Base-by-base conservation (phyloP, 208 protist genomes). In the Crithidia bombi region DNA sequence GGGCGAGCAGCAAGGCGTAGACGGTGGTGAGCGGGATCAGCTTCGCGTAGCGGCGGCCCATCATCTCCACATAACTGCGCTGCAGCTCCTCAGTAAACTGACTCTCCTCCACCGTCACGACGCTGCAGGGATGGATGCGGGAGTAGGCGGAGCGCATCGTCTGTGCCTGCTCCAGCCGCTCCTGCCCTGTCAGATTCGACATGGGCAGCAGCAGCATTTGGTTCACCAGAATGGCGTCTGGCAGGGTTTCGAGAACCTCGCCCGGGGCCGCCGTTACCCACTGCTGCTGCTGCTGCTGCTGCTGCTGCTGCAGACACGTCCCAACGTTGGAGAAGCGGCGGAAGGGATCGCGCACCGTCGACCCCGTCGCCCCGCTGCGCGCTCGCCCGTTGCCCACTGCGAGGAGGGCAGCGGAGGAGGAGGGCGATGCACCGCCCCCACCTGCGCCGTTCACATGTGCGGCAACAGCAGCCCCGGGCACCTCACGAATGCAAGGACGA, bases 1-100 rank as follows among this genome's bases (percentile, higher is more conserved):
- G 79, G 19, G 71, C 58, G 10, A 35, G 52, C 64, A 94, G 66
- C 30, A 82, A 68, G 21, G 68, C 51, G 32, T 68, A 67, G 65
- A 91, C 86, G 19, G 62, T 66, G 30, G 74, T 44, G 35, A 94
- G 70, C 4, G 89, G 81, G 32, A 94, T 81, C n/a, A 90, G 76
- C 50, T 85, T 73, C 3, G 72, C 75, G 23, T 82, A 78, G 32
- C 71, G 73, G 15, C 63, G 25, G 25, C 86, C 89, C 41, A 94
- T 75, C 30, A 59, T 62, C 30, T 86, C 76, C 17, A 51, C 54
- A 55, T 94, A 94, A 35, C 71, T 73, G 35, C 69, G 69, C 55
- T 81, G 55, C 51, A 94, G 69, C 23, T 73, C 55, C 54, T 79
- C 74, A 19, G 72, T 69, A 68, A 86, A 85, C 44, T 78, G 35